phyloP scores from a whole-genome alignment of 1,139 yeast species.

The Diutina siamensis region DNA sequence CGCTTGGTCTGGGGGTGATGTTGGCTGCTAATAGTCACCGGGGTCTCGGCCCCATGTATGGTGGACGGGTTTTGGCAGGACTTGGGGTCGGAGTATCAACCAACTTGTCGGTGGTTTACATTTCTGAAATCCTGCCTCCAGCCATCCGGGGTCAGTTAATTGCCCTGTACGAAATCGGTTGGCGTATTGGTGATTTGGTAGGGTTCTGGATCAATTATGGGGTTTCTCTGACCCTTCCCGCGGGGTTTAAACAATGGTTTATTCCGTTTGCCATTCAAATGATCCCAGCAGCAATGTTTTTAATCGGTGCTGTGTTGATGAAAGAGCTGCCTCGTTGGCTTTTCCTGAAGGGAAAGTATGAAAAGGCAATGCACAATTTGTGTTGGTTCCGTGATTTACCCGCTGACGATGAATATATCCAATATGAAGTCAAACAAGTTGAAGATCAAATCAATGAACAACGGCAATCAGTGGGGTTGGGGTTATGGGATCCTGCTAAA shows the following conservation, averaged over 20 bases:
- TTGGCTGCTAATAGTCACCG: slow-evolving; percentile 19
- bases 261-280: slow-evolving; percentile 34
- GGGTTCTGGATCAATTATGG: slow-evolving; percentile 36
- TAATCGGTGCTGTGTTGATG: slow-evolving; percentile 25
- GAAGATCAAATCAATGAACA: slow-evolving; percentile 17
- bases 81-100: slow-evolving; percentile 31
- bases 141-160: slow-evolving; percentile 30
- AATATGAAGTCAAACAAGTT: slow-evolving; percentile 27
- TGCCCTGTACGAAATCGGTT: slow-evolving; percentile 30
- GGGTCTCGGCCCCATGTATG: slow-evolving; percentile 31
- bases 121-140: slow-evolving; percentile 31
- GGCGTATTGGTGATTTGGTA: slow-evolving; percentile 32
- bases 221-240: slow-evolving; percentile 20
- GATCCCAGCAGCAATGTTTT: slow-evolving; percentile 29
- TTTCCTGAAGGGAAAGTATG: slow-evolving; percentile 23
- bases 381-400: slow-evolving; percentile 28
- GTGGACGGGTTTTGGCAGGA: slow-evolving; percentile 31
- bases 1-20: slow-evolving; percentile 30
- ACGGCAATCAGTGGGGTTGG: slow-evolving; percentile 22
- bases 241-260: slow-evolving; percentile 26
- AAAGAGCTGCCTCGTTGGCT: slow-evolving; percentile 32
- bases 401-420: slow-evolving; percentile 25
- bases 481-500: slow-evolving; percentile 26
- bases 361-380: slow-evolving; percentile 25
- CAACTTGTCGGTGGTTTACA: slow-evolving; percentile 29